phyloP scores from a whole-genome alignment of 2,329 filamentous ascomycete species.

The Xylariaceae sp. region DNA sequence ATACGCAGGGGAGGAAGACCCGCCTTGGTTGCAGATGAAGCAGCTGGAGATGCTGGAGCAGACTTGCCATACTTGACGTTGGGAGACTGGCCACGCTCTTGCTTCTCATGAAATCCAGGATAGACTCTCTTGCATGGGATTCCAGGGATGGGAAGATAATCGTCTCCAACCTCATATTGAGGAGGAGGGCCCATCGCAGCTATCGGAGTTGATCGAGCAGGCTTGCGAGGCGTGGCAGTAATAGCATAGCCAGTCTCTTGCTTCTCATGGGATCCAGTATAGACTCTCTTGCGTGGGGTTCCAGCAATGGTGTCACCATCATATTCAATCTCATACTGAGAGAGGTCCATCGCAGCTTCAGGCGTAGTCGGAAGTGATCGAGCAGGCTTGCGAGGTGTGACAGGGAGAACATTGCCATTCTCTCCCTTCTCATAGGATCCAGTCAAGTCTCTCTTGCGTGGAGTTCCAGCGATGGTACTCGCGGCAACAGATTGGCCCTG shows the following conservation, averaged over 20 bases:
- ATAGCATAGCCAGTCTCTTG: background rate
- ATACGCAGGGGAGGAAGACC: slow-evolving; percentile 17
- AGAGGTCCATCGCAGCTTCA: background rate
- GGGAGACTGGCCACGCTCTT: too few species aligned
- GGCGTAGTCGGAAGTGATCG: background rate
- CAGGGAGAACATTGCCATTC: background rate
- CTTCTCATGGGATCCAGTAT: background rate
- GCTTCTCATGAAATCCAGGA: too few species aligned
- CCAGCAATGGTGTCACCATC: background rate
- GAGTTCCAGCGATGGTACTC: background rate
- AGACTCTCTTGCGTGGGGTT: background rate
- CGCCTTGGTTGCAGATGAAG: slow-evolving; percentile 6
- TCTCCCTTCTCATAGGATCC: background rate
- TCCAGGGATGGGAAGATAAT: too few species aligned
- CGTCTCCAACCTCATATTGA: background rate
- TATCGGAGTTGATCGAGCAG: background rate
- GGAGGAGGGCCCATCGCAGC: slow-evolving; percentile 6
- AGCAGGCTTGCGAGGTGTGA: background rate
- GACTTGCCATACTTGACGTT: background rate
- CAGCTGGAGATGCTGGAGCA: slow-evolving; percentile 13
- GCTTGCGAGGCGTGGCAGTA: background rate
- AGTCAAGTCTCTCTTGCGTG: background rate
- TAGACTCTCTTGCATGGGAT: too few species aligned
- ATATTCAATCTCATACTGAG: background rate
- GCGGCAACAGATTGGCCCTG: too few species aligned